Base-by-base conservation (phyloP, 441 rosid species). In the Erysimum pusillum region DNA sequence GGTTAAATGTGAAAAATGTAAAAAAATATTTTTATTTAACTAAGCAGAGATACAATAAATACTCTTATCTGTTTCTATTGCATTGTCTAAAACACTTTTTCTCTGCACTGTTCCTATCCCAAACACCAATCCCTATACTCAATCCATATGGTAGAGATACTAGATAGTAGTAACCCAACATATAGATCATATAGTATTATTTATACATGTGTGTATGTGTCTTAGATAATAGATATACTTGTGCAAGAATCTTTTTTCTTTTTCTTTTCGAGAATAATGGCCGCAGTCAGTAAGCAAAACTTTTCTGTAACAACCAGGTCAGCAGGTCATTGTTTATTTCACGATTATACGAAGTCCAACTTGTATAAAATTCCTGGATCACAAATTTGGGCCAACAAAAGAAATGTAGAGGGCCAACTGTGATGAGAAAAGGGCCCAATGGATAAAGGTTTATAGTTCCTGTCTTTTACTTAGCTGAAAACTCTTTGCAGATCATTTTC, bases 61-160 rank as follows among this genome's bases (percentile, higher is more conserved):
- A 57, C 15, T 74, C 41, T 6, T 6, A 45, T 38, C 51, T 28
- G 52, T 28, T 1, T 41, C 32, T 35, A 36, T 56, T 39, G 73
- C 46, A 28, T 18, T 42, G 73, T 54, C 31, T 59, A 12, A 38
- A 39, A 54, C 57, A 76, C 80, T 54, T 69, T 76, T 49, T 6
- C 22, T 56, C 39, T 76, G 80, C 38, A 70, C 72, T 71, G 80
- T 77, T 48, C 48, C 76, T 77, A 71, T 64, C 72, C 28, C 41
- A 48, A 48, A 57, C 80, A 71, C 63, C 76, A 77, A 71, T 64
- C 80, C 80, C 76, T 64, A 77, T 77, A 72, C 17, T 64, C 46
- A 57, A 25, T 76, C 64, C 73, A 39, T 52, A 57, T 51, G 62
- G 60, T 67, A 58, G 57, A 58, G 57, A 58, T 67, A 14, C 6